phyloP scores from a whole-genome alignment of 148 eudicot species.

The Oxyria digyna region DNA sequence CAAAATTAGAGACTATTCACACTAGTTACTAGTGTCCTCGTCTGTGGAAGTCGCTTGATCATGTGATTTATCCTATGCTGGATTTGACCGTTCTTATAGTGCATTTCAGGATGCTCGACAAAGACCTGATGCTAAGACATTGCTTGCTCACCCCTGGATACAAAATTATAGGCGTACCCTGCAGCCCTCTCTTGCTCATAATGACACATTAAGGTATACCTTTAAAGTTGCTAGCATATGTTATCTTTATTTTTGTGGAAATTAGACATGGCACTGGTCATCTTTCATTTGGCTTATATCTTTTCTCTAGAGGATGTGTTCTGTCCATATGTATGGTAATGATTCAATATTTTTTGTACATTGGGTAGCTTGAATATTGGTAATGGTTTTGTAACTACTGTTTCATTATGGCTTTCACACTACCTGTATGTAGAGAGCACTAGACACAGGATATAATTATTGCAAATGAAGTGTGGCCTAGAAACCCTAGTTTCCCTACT shows the following conservation, averaged over 20 bases:
- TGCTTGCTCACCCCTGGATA: slow-evolving; percentile 97
- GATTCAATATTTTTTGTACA: not conserved
- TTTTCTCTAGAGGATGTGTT: not conserved
- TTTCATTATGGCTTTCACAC: not conserved
- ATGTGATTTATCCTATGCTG: slow-evolving; percentile 5
- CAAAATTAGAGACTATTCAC: not conserved
- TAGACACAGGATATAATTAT: not conserved
- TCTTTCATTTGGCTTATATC: not conserved
- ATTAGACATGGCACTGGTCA: not conserved
- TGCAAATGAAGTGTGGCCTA: not conserved
- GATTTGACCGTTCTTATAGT: slow-evolving; percentile 12
- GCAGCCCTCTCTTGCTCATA: slow-evolving; percentile 68
- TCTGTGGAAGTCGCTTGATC: not conserved
- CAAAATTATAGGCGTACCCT: slow-evolving; percentile 81
- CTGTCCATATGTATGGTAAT: not conserved
- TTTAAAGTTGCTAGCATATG: not conserved
- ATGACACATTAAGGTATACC: slow-evolving; percentile 61
- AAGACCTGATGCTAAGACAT: slow-evolving; percentile 93
- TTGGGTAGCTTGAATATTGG: not conserved
- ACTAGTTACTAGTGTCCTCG: not conserved
- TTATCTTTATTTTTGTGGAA: not conserved
- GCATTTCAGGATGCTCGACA: slow-evolving; percentile 88
- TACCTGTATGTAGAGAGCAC: not conserved
- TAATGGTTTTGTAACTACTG: not conserved
- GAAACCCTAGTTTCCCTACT: not conserved